Base-by-base conservation (phyloP, 768 basidiomycete species). In the Phaffia australis region DNA sequence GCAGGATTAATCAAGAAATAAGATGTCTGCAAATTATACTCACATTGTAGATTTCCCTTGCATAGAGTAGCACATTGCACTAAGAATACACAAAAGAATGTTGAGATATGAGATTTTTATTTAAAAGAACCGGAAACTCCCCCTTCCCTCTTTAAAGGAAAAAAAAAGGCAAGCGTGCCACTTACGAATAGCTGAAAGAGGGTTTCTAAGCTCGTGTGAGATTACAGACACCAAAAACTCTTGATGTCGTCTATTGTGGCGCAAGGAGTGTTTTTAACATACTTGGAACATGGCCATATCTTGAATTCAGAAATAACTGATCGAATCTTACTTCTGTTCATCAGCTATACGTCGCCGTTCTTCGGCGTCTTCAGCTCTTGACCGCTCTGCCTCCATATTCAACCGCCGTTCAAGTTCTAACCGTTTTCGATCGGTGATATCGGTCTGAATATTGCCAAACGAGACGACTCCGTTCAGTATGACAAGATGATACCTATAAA, bases 201-300 rank as follows among this genome's bases (percentile, higher is more conserved):
- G 73, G 65, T 72, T 69, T n/a, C 71, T 52, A 14, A 74, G 59
- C 60, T 73, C 77, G 59, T 72, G 75, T 65, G 77, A 77, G 4
- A 77, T 78, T 30, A 78, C 77, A 56, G 77, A 77, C 47, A 78
- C 76, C 27, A 79, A 68, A 35, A 79, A 72, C 69, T 78, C 76
- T 70, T 79, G 78, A 48, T 74, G 75, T 19, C 77, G 72, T 32
- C 73, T 49, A 18, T 16, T 1, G 15, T 25, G 18, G 14, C 11
- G 29, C n/a, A 11, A 57, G 30, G 29, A 35, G 14, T 29, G 11
- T 42, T 4, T 42, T 42, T 5, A 42, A 11, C 35, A 42, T 42
- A 11, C 11, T 11, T 42, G 11, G 11, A 11, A 42, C 35, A 42
- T 11, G 11, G 35, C 11, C 35, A 42, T 42, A 42, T 42, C 11